Conservation (phyloP, 2,329 filamentous ascomycete genomes). For the Xylaria sp. region DNA sequence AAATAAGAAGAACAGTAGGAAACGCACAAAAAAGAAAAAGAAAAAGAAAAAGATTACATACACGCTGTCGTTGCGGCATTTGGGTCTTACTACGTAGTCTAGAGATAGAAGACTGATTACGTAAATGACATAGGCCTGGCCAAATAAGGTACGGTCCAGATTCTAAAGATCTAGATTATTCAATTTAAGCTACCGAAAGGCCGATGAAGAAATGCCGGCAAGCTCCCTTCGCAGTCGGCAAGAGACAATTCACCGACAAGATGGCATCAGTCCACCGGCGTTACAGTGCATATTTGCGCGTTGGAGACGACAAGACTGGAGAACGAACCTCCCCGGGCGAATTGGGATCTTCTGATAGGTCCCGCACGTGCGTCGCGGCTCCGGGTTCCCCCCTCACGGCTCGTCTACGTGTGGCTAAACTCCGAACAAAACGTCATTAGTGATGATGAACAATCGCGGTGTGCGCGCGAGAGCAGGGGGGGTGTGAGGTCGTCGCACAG, state of each 20-base stretch:
- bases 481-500: slow-evolving; percentile 3
- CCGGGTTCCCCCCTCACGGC: slow-evolving; percentile 23
- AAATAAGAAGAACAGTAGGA: not conserved
- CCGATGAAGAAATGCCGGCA: slow-evolving; percentile 25
- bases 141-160: not conserved
- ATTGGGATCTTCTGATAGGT: slow-evolving; percentile 22
- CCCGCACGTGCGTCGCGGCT: slow-evolving; percentile 30
- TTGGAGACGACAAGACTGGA: slow-evolving; percentile 31
- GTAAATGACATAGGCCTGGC: not conserved
- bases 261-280: slow-evolving; percentile 25
- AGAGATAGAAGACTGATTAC: not conserved
- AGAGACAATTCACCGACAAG: slow-evolving; percentile 21
- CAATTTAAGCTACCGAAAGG: slow-evolving; percentile 7
- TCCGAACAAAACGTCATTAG: slow-evolving; percentile 32
- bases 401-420: slow-evolving; percentile 25
- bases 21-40: too few species aligned
- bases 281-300: slow-evolving; percentile 25
- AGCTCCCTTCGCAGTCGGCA: slow-evolving; percentile 6
- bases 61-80: not conserved
- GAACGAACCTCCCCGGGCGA: not conserved
- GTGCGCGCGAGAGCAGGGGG: not conserved
- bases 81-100: too few species aligned
- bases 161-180: slow-evolving; percentile 5
- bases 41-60: not conserved
- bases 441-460: slow-evolving; percentile 33